phyloP scores from a whole-genome alignment of 805 yeast genomes.

The Hyphopichia homilentoma region DNA sequence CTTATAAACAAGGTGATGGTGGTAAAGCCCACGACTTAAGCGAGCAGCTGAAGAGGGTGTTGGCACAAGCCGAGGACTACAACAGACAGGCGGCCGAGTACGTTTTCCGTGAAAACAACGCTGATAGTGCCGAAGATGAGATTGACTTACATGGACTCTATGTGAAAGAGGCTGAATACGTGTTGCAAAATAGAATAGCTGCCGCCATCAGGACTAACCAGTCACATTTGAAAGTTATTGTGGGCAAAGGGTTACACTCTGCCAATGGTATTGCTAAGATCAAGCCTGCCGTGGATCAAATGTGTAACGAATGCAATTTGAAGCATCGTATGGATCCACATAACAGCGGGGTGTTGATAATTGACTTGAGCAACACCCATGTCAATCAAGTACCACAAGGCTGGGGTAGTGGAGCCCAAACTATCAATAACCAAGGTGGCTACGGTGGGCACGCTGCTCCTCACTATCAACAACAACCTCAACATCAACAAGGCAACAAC shows the following conservation, averaged over 20 bases:
- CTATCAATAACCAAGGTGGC: slow-evolving; percentile 14
- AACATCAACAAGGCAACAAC: slow-evolving; percentile 15
- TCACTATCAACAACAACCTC: slow-evolving; percentile 21
- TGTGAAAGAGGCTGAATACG: slow-evolving; percentile 82
- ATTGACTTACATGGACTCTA: slow-evolving; percentile 91
- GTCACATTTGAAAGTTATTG: slow-evolving; percentile 70
- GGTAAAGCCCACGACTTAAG: slow-evolving; percentile 70
- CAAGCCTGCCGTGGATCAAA: slow-evolving; percentile 81
- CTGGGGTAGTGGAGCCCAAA: too few species aligned
- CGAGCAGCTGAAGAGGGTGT: slow-evolving; percentile 59
- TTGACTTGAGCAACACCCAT: slow-evolving; percentile 46
- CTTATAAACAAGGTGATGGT: slow-evolving; percentile 73
- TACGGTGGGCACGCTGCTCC: slow-evolving; percentile 19
- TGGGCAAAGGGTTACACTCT: slow-evolving; percentile 91
- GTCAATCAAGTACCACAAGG: slow-evolving; percentile 26
- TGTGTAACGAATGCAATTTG: slow-evolving; percentile 66
- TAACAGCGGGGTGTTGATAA: slow-evolving; percentile 77
- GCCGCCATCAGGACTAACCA: slow-evolving; percentile 60
- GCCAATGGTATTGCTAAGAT: slow-evolving; percentile 77
- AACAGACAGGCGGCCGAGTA: slow-evolving; percentile 85
- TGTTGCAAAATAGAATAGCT: slow-evolving; percentile 69
- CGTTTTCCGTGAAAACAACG: slow-evolving; percentile 82
- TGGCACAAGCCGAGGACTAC: slow-evolving; percentile 57
- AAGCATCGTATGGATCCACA: slow-evolving; percentile 59
- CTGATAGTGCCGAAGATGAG: slow-evolving; percentile 81